Evolutionary conservation across 179 eudicot species (phyloP).

Genomic region (Actinidia arguta): DNA sequence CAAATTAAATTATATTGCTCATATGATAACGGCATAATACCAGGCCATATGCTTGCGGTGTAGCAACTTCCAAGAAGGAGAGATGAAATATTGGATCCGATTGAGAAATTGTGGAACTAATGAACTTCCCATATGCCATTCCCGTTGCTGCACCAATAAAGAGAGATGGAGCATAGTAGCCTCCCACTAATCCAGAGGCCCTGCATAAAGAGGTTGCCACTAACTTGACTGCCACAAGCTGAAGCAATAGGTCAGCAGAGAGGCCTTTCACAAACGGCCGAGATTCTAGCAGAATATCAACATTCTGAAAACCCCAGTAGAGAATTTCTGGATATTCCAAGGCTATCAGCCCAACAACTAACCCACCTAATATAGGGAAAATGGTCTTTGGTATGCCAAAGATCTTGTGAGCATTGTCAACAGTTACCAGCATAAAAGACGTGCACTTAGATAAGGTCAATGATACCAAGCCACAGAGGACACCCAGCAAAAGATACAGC

Average conservation of each 20-base stretch:
- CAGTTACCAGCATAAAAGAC: slow-evolving; percentile 60
- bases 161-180: slow-evolving; percentile 96
- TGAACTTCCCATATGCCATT: slow-evolving; percentile 92
- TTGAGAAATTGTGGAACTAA: slow-evolving; percentile 57
- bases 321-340: slow-evolving; percentile 96
- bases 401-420: slow-evolving; percentile 54
- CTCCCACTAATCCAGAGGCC: slow-evolving; percentile 97
- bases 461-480: slow-evolving; percentile 90
- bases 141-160: slow-evolving; percentile 99
- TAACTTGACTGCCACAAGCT: slow-evolving; percentile 82
- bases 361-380: slow-evolving; percentile 79
- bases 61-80: slow-evolving; percentile 83
- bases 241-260: slow-evolving; percentile 76
- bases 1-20: background rate
- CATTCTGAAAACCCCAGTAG: slow-evolving; percentile 98
- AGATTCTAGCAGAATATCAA: slow-evolving; percentile 87
- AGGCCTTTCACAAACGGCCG: slow-evolving; percentile 77
- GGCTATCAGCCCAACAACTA: slow-evolving; percentile 85
- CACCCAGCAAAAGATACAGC: slow-evolving; percentile 90
- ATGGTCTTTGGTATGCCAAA: slow-evolving; percentile 58
- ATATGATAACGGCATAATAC: slow-evolving; percentile 38
- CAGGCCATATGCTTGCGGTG: slow-evolving; percentile 99
- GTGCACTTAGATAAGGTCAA: slow-evolving; percentile 79
- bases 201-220: slow-evolving; percentile 88
- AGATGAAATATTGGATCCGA: slow-evolving; percentile 62